Conservation (phyloP, 768 basidiomycete species). For the Calocera viscosa region DNA sequence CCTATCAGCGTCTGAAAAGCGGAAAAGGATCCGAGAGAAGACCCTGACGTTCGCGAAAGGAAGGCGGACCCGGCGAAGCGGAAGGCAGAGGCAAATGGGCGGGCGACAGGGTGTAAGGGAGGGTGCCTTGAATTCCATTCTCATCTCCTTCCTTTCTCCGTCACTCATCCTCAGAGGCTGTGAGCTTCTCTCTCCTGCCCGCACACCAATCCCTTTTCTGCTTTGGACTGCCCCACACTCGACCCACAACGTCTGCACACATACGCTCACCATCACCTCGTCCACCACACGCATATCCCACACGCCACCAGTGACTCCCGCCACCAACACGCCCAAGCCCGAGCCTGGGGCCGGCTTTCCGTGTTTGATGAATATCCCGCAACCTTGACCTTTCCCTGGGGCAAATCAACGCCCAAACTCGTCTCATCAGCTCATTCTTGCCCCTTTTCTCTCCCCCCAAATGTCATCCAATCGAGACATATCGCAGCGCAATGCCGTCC, state of each 20-base stretch:
- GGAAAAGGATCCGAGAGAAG: neutral
- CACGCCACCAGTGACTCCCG: neutral
- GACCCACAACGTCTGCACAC: neutral
- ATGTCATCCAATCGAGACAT: neutral
- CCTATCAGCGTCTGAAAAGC: neutral
- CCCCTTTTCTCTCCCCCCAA: neutral
- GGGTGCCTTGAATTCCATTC: neutral
- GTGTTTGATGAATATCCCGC: neutral
- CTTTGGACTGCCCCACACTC: neutral
- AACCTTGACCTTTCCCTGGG: neutral
- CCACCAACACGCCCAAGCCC: neutral
- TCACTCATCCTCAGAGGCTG: neutral
- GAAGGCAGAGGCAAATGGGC: neutral
- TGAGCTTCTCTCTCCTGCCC: neutral
- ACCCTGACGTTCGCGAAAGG: slow-evolving; percentile 6
- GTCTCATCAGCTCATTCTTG: neutral
- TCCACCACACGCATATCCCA: neutral
- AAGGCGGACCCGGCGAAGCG: neutral
- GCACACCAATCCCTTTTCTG: neutral
- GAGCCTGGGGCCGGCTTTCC: neutral
- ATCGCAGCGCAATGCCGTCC: neutral
- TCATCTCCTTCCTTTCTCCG: neutral
- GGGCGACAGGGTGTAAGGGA: neutral
- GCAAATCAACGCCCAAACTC: neutral
- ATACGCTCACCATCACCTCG: neutral